These are phyloP conservation scores for Teunomyces barrocoloradensis DNA, from an alignment of 805 yeast species.

Conservation along the genomic window DNA sequence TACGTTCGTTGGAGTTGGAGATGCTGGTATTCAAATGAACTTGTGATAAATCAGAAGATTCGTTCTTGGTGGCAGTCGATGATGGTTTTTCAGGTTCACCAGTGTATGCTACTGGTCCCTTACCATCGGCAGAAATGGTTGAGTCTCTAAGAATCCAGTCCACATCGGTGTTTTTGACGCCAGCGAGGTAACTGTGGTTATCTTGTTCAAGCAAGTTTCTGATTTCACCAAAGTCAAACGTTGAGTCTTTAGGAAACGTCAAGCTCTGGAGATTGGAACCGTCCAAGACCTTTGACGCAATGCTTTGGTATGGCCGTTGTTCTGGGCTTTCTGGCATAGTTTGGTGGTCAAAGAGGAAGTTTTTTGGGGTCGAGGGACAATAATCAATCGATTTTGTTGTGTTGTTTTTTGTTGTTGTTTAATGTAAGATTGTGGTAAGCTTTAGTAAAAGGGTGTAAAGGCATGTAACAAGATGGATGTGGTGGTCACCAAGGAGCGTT, in stretches of 20 bases:
- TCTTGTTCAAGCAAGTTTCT: constrained; percentile 23
- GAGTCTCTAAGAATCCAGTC: constrained; percentile 52
- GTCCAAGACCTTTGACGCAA: constrained; percentile 1
- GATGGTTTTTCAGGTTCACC: not conserved
- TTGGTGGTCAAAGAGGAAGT: not conserved
- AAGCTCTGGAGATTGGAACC: not conserved
- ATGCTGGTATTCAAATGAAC: constrained; percentile 24
- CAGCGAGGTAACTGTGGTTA: constrained; percentile 18
- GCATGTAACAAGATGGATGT: too few species aligned
- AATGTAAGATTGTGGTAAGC: too few species aligned
- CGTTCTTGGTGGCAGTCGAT: not conserved
- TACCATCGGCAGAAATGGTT: constrained; percentile 3
- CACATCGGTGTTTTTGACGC: constrained; percentile 43
- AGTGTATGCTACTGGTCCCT: not conserved
- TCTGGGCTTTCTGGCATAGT: constrained; percentile 1
- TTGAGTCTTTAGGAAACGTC: not conserved
- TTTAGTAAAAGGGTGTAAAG: too few species aligned
- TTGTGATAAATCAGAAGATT: not conserved
- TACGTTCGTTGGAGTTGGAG: constrained; percentile 33
- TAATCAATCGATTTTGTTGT: too few species aligned
- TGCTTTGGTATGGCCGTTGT: not conserved
- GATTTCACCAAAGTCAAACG: constrained; percentile 19
- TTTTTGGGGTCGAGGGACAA: too few species aligned
- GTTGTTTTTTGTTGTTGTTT: too few species aligned
- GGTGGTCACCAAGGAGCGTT: too few species aligned